A percentile compares a stretch with the other conserved stretches of the same genome.
These are phyloP conservation scores for Aspergillus sp. DNA, from an alignment of 2,329 filamentous ascomycete genomes.

Conservation along the genomic window DNA sequence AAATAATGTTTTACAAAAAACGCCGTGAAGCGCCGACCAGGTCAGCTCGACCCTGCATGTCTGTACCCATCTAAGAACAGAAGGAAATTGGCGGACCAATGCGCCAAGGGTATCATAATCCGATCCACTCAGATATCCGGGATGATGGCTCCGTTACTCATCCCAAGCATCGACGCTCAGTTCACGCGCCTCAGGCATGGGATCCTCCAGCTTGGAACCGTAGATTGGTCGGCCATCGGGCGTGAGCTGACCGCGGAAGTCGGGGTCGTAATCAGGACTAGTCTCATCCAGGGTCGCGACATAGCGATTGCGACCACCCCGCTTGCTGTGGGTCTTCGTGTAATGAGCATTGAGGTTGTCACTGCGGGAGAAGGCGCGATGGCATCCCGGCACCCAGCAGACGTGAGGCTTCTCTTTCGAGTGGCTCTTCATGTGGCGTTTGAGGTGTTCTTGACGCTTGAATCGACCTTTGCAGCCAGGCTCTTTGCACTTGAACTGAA, in stretches of 20 bases:
- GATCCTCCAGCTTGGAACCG: conserved; percentile 34
- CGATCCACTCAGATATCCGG: conserved; percentile 21
- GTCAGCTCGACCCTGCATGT: conserved; percentile 16
- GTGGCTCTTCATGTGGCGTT: conserved; percentile 49
- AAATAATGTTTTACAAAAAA: conserved; percentile 18
- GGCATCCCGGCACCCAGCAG: conserved; percentile 45
- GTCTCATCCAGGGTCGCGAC: conserved; percentile 44
- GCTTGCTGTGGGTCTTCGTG: conserved; percentile 47
- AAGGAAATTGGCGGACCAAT: conserved; percentile 24
- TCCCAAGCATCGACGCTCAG: conserved; percentile 33
- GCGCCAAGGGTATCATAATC: conserved; percentile 28
- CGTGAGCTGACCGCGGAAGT: conserved; percentile 43
- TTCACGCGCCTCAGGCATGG: conserved; percentile 31
- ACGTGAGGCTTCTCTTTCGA: conserved; percentile 44
- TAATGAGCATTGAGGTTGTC: conserved; percentile 48
- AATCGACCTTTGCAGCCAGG: conserved; percentile 46
- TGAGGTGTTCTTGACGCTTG: conserved; percentile 49
- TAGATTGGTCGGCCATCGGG: conserved; percentile 42
- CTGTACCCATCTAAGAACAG: conserved; percentile 23
- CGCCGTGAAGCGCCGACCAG: conserved; percentile 23
- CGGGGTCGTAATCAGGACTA: conserved; percentile 42
- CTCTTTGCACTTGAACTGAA: conserved; percentile 42
- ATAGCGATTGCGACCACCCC: conserved; percentile 44
- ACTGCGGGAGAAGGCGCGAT: conserved; percentile 41
- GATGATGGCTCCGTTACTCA: conserved; percentile 20